Conservation (phyloP, 2,329 filamentous ascomycete species). For the Ophiocordyceps australis region DNA sequence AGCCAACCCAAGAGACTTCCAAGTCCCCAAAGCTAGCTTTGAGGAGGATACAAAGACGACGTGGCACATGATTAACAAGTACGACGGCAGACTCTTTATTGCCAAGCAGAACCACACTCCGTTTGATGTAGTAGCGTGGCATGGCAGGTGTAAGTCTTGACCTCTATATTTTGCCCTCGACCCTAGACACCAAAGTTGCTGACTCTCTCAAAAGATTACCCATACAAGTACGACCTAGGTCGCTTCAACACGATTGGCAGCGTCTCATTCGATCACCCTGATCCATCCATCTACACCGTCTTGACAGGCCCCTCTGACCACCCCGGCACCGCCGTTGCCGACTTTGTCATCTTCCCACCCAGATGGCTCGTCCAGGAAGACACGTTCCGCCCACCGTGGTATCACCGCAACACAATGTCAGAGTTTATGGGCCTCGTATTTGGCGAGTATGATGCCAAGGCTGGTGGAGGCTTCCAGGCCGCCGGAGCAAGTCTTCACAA, state of each 20-base stretch:
- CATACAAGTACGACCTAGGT: slow-evolving; percentile 68
- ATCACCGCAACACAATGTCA: slow-evolving; percentile 51
- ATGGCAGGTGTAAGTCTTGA: slow-evolving; percentile 41
- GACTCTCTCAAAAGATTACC: slow-evolving; percentile 35
- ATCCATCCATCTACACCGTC: slow-evolving; percentile 63
- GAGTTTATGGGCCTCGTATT: slow-evolving; percentile 46
- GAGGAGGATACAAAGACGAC: slow-evolving; percentile 20
- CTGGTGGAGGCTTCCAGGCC: slow-evolving; percentile 35
- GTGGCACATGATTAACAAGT: slow-evolving; percentile 37
- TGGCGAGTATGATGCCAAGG: slow-evolving; percentile 43
- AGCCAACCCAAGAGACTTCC: slow-evolving; percentile 62
- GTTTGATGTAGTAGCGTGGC: slow-evolving; percentile 69
- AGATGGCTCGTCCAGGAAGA: slow-evolving; percentile 53
- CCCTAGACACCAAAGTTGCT: no score
- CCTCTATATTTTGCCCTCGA: no score
- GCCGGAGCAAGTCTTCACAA: slow-evolving; percentile 47
- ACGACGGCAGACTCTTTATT: slow-evolving; percentile 45
- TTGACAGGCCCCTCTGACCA: slow-evolving; percentile 42
- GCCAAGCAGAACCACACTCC: slow-evolving; percentile 52
- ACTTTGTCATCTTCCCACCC: slow-evolving; percentile 59
- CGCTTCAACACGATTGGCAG: slow-evolving; percentile 59
- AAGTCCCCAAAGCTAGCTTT: slow-evolving; percentile 52
- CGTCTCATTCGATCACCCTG: slow-evolving; percentile 60
- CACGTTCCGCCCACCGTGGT: slow-evolving; percentile 57
- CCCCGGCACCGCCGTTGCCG: slow-evolving; percentile 45